Conservation (phyloP, 306 rosid genomes). For the Abrus precatorius region DNA sequence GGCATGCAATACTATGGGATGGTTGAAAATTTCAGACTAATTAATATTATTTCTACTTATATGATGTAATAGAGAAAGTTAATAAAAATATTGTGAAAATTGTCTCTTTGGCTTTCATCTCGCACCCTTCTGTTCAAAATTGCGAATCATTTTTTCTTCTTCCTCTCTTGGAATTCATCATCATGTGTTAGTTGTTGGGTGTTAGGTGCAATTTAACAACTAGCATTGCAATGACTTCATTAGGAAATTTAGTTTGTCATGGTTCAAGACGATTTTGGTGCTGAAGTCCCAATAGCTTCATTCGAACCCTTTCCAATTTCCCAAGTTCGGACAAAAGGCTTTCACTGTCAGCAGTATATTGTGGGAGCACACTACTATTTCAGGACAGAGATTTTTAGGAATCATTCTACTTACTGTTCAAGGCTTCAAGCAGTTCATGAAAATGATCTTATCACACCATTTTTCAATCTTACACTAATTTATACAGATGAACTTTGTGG, state of each 20-base stretch:
- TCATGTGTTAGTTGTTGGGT: slow-evolving; percentile 38
- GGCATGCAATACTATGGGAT: not conserved
- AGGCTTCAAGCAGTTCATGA: slow-evolving; percentile 8
- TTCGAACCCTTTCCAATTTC: not conserved
- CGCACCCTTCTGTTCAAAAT: slow-evolving; percentile 27
- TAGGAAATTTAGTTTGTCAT: slow-evolving; percentile 32
- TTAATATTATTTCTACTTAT: too few relatives aligned
- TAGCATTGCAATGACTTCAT: slow-evolving; percentile 1
- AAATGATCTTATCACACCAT: not conserved
- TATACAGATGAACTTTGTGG: not conserved
- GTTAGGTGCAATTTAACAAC: slow-evolving; percentile 46
- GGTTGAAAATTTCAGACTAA: too few relatives aligned
- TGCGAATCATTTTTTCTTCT: not conserved
- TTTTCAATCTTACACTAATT: not conserved
- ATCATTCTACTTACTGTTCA: not conserved
- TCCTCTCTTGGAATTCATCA: slow-evolving; percentile 35
- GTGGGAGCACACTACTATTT: slow-evolving; percentile 1
- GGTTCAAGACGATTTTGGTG: slow-evolving; percentile 1
- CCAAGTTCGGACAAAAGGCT: not conserved
- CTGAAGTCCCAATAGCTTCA: slow-evolving; percentile 12
- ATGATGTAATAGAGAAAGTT: not conserved
- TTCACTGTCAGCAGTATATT: not conserved
- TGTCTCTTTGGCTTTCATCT: slow-evolving; percentile 1
- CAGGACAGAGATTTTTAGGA: not conserved
- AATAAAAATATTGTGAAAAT: not conserved